These are phyloP conservation scores for Fulvia fulva DNA, from an alignment of 2,329 filamentous ascomycete species.

Conservation along the genomic window DNA sequence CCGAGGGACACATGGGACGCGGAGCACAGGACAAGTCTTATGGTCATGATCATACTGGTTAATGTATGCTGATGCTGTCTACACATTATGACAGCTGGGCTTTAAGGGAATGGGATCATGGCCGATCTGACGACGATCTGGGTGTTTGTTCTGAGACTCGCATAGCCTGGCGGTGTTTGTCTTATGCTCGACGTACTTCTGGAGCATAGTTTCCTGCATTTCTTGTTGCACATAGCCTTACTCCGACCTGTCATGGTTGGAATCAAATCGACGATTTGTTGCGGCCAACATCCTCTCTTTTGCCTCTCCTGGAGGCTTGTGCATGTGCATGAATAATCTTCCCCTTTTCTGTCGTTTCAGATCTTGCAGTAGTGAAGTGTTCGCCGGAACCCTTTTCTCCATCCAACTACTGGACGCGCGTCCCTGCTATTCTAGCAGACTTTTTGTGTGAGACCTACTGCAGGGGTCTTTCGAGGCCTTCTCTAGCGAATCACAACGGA, in stretches of 20 bases:
- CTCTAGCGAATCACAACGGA: too few species aligned
- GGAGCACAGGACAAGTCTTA: neutral
- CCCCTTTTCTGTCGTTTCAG: constrained; percentile 2
- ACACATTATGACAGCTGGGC: neutral
- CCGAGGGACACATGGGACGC: neutral
- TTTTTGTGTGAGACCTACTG: too few species aligned
- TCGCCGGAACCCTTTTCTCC: neutral
- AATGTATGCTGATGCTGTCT: constrained; percentile 1
- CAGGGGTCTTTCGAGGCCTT: too few species aligned
- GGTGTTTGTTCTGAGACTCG: neutral
- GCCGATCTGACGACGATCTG: neutral
- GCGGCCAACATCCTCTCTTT: neutral
- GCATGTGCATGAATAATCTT: neutral
- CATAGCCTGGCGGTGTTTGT: constrained; percentile 2
- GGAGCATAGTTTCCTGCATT: neutral
- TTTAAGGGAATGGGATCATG: neutral
- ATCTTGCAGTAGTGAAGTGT: neutral
- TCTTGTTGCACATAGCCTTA: neutral
- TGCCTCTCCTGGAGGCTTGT: neutral
- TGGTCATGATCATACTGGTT: constrained; percentile 1
- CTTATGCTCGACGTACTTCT: neutral
- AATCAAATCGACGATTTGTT: neutral
- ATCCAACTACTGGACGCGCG: neutral
- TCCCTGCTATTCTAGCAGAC: too few species aligned
- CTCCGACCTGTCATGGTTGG: neutral